These are phyloP conservation scores for Adenanthera pavonina DNA, from an alignment of 306 rosid species.

Conservation along the genomic window DNA sequence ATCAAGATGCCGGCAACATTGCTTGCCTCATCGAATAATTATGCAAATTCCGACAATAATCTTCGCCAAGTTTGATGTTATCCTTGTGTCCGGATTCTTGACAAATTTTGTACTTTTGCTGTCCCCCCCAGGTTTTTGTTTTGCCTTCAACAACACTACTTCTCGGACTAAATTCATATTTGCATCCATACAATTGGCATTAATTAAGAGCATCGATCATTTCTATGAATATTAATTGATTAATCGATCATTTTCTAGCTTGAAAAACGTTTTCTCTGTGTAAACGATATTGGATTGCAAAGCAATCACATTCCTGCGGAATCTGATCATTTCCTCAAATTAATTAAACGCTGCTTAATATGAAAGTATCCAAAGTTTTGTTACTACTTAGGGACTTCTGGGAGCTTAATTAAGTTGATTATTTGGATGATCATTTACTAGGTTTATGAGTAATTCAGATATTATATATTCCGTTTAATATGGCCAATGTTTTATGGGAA, in stretches of 20 bases:
- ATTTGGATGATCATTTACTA: too few relatives aligned
- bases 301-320: too few relatives aligned
- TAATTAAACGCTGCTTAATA: too few relatives aligned
- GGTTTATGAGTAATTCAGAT: too few relatives aligned
- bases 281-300: neutral
- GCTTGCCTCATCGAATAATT: too few relatives aligned
- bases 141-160: slow-evolving; percentile 6
- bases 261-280: neutral
- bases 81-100: slow-evolving; percentile 35
- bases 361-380: too few relatives aligned
- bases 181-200: neutral
- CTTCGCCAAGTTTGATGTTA: slow-evolving; percentile 20
- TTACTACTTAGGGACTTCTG: too few relatives aligned
- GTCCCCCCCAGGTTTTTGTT: slow-evolving; percentile 13
- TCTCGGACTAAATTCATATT: neutral
- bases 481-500: too few relatives aligned
- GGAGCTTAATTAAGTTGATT: too few relatives aligned
- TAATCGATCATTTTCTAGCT: neutral
- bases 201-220: neutral
- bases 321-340: too few relatives aligned
- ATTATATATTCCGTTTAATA: too few relatives aligned
- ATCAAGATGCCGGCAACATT: slow-evolving; percentile 2
- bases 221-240: neutral
- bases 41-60: slow-evolving; percentile 37
- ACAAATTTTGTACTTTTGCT: slow-evolving; percentile 27